These are phyloP conservation scores for Eucalyptus tenuipes DNA, from an alignment of 345 rosid genomes.

Conservation along the genomic window DNA sequence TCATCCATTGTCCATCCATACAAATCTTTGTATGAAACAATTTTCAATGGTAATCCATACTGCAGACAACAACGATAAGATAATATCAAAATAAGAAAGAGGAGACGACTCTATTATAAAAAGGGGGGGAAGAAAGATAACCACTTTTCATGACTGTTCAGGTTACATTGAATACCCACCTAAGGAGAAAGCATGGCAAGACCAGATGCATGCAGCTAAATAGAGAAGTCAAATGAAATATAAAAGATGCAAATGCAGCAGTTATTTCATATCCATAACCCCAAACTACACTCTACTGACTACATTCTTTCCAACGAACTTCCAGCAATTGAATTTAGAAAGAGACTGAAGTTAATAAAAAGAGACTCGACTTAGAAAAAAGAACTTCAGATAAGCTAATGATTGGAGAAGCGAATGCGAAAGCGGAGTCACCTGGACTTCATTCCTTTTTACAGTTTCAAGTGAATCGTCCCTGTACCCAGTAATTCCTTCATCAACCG, in stretches of 20 bases:
- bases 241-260: neutral
- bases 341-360: neutral
- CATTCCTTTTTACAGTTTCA: slow-evolving; percentile 87
- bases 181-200: neutral
- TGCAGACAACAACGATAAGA: neutral
- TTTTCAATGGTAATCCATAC: slow-evolving; percentile 86
- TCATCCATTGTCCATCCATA: slow-evolving; percentile 99
- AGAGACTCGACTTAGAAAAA: neutral
- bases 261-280: neutral
- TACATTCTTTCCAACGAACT: neutral
- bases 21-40: slow-evolving; percentile 89
- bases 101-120: neutral
- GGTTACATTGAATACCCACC: neutral
- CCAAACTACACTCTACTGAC: neutral
- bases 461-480: slow-evolving; percentile 95
- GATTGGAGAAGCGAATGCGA: neutral
- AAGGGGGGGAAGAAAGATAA: neutral
- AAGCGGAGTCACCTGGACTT: slow-evolving; percentile 42
- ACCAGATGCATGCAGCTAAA: neutral
- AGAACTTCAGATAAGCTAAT: neutral
- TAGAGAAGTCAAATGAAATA: neutral
- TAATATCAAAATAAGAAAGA: neutral
- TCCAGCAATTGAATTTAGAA: neutral
- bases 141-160: neutral
- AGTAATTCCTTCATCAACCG: slow-evolving; percentile 85